Conservation (phyloP, 2,329 filamentous ascomycete genomes). For the Hymenoscyphus salicellus region DNA sequence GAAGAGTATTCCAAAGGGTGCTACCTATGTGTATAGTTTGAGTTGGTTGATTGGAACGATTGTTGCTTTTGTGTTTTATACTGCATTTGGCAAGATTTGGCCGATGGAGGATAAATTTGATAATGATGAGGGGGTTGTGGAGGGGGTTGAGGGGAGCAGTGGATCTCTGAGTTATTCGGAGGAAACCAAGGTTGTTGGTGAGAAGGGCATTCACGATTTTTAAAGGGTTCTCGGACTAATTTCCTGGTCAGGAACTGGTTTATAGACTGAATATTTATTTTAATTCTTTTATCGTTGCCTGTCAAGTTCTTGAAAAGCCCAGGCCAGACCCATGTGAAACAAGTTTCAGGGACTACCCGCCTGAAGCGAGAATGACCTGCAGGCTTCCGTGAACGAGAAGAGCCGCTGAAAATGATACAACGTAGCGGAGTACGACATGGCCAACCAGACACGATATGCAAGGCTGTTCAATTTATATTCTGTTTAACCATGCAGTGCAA, state of each 20-base stretch:
- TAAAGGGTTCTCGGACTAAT: background rate
- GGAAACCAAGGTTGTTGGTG: slow-evolving; percentile 11
- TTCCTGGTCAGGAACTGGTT: background rate
- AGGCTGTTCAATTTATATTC: too few species aligned
- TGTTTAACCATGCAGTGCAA: too few species aligned
- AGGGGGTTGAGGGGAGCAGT: slow-evolving; percentile 15
- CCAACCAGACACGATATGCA: too few species aligned
- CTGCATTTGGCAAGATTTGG: slow-evolving; percentile 19
- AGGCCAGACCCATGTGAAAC: too few species aligned
- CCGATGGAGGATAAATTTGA: slow-evolving; percentile 25
- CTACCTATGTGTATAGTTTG: slow-evolving; percentile 27
- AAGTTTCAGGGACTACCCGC: background rate
- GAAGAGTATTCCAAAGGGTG: slow-evolving; percentile 21
- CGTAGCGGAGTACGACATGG: too few species aligned
- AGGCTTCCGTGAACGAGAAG: background rate
- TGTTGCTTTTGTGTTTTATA: slow-evolving; percentile 23
- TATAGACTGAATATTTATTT: too few species aligned
- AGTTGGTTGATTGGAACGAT: slow-evolving; percentile 27
- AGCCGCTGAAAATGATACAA: background rate
- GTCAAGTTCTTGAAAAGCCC: too few species aligned
- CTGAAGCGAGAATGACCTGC: background rate
- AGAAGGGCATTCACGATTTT: background rate
- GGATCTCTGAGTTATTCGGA: slow-evolving; percentile 12
- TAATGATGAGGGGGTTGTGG: slow-evolving; percentile 15
- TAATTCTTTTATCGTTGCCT: too few species aligned